Conservation (phyloP, 805 yeast genomes). For the Ascoidea tarda region DNA sequence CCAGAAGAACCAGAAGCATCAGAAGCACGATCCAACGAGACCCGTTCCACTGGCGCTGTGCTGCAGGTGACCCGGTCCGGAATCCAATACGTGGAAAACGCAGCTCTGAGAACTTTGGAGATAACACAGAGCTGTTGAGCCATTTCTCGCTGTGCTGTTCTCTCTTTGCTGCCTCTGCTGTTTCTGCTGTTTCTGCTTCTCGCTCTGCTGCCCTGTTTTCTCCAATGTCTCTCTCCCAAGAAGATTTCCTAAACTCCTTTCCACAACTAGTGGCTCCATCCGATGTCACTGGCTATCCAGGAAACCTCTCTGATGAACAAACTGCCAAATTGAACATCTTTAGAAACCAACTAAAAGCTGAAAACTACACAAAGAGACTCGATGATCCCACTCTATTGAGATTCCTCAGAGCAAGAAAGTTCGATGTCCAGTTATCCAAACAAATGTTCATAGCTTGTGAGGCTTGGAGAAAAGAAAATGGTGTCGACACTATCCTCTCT, state of each 20-base stretch:
- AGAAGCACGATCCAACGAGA: too few species aligned
- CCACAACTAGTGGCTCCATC: constrained; percentile 59
- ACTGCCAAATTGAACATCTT: constrained; percentile 41
- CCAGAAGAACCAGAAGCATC: too few species aligned
- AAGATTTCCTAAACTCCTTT: constrained; percentile 33
- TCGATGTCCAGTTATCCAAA: constrained; percentile 65
- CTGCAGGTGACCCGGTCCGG: too few species aligned
- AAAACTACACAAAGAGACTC: constrained; percentile 61
- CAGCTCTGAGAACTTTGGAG: too few species aligned
- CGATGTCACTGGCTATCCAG: constrained; percentile 65
- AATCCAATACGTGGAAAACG: too few species aligned
- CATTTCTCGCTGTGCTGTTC: too few species aligned
- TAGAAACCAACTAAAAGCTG: constrained; percentile 38
- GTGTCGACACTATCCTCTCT: constrained; percentile 71
- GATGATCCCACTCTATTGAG: constrained; percentile 80
- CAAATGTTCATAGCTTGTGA: constrained; percentile 82
- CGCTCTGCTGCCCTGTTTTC: neutral
- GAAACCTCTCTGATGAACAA: constrained; percentile 62
- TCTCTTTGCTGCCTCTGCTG: neutral
- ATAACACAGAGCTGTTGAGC: too few species aligned
- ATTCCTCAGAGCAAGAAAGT: constrained; percentile 90
- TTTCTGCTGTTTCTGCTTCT: neutral
- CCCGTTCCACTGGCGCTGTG: too few species aligned
- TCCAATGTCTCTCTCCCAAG: constrained; percentile 8
- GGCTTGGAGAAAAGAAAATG: constrained; percentile 80